Evolutionary conservation across 495 filamentous ascomycete species (phyloP).

Genomic region (Echria macrotheca): DNA sequence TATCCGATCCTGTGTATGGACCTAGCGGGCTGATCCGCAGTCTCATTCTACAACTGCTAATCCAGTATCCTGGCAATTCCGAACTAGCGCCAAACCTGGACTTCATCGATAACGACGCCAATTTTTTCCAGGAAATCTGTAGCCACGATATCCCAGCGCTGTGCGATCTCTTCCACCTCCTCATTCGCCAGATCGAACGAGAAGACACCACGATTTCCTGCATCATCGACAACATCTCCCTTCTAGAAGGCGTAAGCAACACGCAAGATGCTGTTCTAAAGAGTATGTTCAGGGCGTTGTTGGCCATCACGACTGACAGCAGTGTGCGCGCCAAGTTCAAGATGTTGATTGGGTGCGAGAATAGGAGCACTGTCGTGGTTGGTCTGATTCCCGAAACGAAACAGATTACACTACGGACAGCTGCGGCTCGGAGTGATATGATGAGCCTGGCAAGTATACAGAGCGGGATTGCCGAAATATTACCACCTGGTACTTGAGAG

Average conservation of each 20-base stretch:
- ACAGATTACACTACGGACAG: neutral
- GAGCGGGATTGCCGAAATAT: neutral
- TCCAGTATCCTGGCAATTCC: neutral
- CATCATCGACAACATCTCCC: neutral
- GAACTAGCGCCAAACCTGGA: neutral
- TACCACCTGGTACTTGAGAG: neutral
- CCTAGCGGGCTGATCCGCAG: neutral
- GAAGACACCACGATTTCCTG: neutral
- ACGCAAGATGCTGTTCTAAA: neutral
- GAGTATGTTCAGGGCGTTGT: neutral
- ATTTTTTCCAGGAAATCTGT: neutral
- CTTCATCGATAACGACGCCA: neutral
- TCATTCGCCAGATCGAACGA: neutral
- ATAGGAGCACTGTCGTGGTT: neutral
- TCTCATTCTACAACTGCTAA: neutral
- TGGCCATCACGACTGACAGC: neutral
- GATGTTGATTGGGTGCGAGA: neutral
- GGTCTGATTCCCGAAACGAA: neutral
- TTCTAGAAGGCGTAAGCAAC: neutral
- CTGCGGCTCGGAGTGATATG: neutral
- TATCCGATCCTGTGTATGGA: neutral
- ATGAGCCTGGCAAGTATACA: neutral
- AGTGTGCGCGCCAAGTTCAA: neutral
- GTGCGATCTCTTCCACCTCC: neutral
- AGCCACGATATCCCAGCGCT: neutral